phyloP scores from a whole-genome alignment of 352 stramenopile genomes.

The Phytophthora multivora region DNA sequence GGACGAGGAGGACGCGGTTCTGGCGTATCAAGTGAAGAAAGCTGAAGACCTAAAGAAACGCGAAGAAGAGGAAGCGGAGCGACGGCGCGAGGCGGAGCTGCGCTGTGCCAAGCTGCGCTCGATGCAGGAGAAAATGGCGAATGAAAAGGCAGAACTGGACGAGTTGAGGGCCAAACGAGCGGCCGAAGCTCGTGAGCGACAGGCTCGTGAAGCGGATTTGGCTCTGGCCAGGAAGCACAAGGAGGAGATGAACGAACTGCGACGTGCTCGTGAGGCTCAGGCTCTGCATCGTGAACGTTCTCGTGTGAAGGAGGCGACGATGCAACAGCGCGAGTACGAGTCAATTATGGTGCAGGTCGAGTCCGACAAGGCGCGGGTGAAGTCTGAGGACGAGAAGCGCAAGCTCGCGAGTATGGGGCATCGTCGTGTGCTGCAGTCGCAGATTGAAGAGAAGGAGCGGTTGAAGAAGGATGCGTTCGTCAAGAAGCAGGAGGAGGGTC shows the following conservation, averaged over 20 bases:
- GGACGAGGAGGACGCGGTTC: conserved; percentile 71
- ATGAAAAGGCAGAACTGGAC: conserved; percentile 90
- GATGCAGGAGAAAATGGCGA: conserved; percentile 89
- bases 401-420: conserved; percentile 75
- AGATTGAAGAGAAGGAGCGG: conserved; percentile 90
- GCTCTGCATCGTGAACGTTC: conserved; percentile 74
- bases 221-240: conserved; percentile 86
- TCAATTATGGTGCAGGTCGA: conserved; percentile 88
- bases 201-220: conserved; percentile 86
- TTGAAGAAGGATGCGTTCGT: conserved; percentile 77
- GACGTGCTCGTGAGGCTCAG: conserved; percentile 62
- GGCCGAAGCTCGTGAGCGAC: conserved; percentile 87
- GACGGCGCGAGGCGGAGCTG: conserved; percentile 73
- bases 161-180: conserved; percentile 92
- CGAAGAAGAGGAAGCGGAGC: conserved; percentile 71
- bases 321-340: conserved; percentile 91
- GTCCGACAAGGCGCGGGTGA: conserved; percentile 57
- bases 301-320: conserved; percentile 71
- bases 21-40: conserved; percentile 79
- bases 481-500: conserved; percentile 72
- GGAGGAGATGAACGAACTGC: conserved; percentile 83
- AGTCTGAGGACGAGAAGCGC: conserved; percentile 62
- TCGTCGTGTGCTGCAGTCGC: conserved; percentile 82
- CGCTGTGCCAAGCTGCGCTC: conserved; percentile 76
- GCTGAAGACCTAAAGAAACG: conserved; percentile 59